Base-by-base conservation (phyloP, 805 yeast species). In the Nakazawaea ernobii region DNA sequence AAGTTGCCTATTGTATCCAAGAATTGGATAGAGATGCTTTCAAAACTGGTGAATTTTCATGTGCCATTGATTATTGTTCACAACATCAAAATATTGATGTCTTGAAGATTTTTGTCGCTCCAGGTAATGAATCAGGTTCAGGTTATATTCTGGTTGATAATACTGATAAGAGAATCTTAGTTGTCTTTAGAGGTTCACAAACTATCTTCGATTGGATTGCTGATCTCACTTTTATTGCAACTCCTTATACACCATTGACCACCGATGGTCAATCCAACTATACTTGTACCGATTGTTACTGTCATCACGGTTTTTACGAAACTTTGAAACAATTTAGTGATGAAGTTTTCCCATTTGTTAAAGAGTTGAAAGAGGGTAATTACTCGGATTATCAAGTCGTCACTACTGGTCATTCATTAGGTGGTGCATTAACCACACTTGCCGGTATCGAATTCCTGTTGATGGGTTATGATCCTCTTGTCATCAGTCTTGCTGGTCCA, bases 371-470 rank as follows among this genome's bases (percentile, higher is more conserved):
- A 33, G 17, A 33, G 20, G 50, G 60, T 10, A 56, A 67, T 15
- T 63, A 73, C 55, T 75, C 80, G 0, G 73, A 70, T 26, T 82
- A 80, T 58, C 59, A 67, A 17, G 49, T 84, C 3, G 69, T 75
- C 2, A 70, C 83, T 1, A 67, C 81, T 0, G 95, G 95, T 0
- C 95, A 86, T 62, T 86, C 94, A 0, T 63, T 86, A 37, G 91
- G 90, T 2, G 95, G 82, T 8, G 90, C 90, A 0, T 61, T 84
- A 45, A 82, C 90, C 1, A 63, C 72, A 4, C 62, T 86, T 30
- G 73, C 79, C 9, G 91, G 86, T 0, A 69, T 79, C 20, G 92
- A 86, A 55, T 67, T 82, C 41, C 64, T 72, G 46, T 56, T 79
- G 15, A 53, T 75, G 57, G 88, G 87, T 0, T 66, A 65, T 49